These are phyloP conservation scores for Podospora bellae-mahoneyi DNA, from an alignment of 495 filamentous ascomycete species.

Conservation along the genomic window DNA sequence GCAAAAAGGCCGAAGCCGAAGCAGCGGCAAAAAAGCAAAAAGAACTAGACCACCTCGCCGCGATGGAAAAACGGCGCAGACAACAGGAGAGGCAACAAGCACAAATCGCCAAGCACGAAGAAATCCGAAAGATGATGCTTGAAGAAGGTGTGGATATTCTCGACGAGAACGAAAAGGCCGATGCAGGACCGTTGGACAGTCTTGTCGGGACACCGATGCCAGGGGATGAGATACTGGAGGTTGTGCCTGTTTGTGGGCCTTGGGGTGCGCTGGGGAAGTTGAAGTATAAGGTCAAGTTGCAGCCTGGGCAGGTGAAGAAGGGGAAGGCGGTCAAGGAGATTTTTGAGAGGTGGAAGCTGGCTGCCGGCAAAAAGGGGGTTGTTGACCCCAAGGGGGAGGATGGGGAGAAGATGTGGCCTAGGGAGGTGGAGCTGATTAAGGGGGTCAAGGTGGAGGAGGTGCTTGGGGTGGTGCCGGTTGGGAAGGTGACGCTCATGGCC, in stretches of 20 bases:
- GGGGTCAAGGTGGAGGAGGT: constrained; percentile 78
- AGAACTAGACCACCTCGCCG: constrained; percentile 60
- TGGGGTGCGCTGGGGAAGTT: constrained; percentile 73
- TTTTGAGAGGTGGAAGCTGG: constrained; percentile 67
- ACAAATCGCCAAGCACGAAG: constrained; percentile 62
- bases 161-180: constrained; percentile 54
- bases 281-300: constrained; percentile 90
- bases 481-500: constrained; percentile 81
- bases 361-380: constrained; percentile 52
- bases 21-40: constrained; percentile 48
- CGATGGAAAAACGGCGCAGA: constrained; percentile 66
- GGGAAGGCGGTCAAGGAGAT: constrained; percentile 93
- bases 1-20: constrained; percentile 51
- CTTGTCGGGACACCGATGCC: constrained; percentile 73
- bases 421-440: constrained; percentile 78
- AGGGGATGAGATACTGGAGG: constrained; percentile 85
- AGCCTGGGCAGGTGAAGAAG: constrained; percentile 87
- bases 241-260: constrained; percentile 85
- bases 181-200: constrained; percentile 63
- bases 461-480: constrained; percentile 74
- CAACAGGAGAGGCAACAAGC: constrained; percentile 72
- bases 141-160: constrained; percentile 46
- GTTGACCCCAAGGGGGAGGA: constrained; percentile 58
- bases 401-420: constrained; percentile 71
- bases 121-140: constrained; percentile 55